Base-by-base conservation (phyloP, 2,329 filamentous ascomycete genomes). In the Tympanopsis confertula region DNA sequence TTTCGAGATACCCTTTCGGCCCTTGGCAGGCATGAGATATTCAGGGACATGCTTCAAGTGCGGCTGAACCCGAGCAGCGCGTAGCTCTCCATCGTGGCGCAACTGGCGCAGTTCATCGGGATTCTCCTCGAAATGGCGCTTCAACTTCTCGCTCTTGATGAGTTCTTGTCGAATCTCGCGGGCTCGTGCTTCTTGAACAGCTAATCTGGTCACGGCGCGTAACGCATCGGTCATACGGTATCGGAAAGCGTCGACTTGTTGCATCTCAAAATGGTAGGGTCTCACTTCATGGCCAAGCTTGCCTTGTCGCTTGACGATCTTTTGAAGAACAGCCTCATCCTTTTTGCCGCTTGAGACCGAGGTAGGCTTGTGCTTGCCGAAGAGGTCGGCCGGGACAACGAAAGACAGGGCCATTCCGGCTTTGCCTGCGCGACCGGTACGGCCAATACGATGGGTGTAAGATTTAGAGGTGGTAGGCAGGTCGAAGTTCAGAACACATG, bases 351-450 rank as follows among this genome's bases (percentile, higher is more conserved):
- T 78, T 33, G 78, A 64, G 44, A 89, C 76, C 36, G 74, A 78
- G 0, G 89, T 96, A 1, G 88, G 81, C 51, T 86, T 85, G 63
- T 96, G 89, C 58, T 94, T 94, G 47, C 84, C 77, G 59, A 82
- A 94, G 35, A 81, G 71, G 0, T 86, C 78, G 37, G 77, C 71
- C 5, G 91, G 89, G 3, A 98, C 73, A 37, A 94, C 84, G 57
- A 98, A 95, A 7, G 87, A 94, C n/a, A 98, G 71, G 0, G 91
- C 87, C 73, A 94, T 96, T 42, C 91, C 91, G 1, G 83, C 79
- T 54, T 93, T 86, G 10, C 88, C 89, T 2, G 88, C 91, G 43
- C 91, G 77, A 2, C 86, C 91, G 4, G 91, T 98, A 20, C 91
- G 79, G 20, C 91, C 91, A 50, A 98, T 94, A 38, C 91, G 81